Evolutionary conservation across 257 asterid species (phyloP).

Genomic region (Anisodus acutangulus): DNA sequence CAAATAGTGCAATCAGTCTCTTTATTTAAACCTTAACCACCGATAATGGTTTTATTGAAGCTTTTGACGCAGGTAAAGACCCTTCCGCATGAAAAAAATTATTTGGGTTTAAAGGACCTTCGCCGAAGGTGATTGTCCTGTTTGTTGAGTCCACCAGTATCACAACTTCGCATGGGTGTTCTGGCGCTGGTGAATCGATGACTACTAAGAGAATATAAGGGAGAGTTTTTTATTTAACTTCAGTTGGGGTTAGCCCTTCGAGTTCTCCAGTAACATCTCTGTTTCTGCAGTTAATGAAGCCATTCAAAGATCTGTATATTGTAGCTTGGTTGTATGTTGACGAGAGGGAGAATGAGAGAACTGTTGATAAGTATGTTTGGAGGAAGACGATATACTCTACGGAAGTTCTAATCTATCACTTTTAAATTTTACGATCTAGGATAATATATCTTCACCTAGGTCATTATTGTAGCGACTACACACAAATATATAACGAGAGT

Average conservation of each 20-base stretch:
- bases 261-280: background rate
- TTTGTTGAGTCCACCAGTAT: background rate
- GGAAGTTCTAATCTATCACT: background rate
- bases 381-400: background rate
- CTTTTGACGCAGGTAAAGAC: background rate
- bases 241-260: background rate
- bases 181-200: background rate
- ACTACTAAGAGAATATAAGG: background rate
- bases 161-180: background rate
- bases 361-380: background rate
- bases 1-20: conserved; percentile 31
- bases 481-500: background rate
- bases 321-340: background rate
- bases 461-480: too few species aligned
- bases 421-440: background rate
- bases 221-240: background rate
- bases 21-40: conserved; percentile 25
- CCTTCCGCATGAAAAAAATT: too few species aligned
- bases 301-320: background rate
- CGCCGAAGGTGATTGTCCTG: background rate
- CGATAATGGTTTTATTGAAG: conserved; percentile 16
- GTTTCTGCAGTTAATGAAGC: background rate
- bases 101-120: background rate
- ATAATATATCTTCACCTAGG: too few species aligned
- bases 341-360: background rate